Evolutionary conservation across 75 land plant species (phyloP).

Genomic region (Azolla pinnata): DNA sequence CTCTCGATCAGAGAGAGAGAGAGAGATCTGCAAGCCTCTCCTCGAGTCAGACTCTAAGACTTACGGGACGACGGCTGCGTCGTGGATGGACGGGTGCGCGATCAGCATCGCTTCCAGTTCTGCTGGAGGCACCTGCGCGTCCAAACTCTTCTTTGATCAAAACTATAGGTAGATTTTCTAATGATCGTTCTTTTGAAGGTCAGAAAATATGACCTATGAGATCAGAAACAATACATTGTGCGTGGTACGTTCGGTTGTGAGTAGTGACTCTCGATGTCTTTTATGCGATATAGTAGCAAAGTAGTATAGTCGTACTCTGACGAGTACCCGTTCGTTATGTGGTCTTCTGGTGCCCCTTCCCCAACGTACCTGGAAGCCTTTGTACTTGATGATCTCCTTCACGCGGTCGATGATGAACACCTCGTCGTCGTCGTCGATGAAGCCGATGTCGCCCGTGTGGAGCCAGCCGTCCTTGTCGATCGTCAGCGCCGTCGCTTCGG

Average conservation of each 20-base stretch:
- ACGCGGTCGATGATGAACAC: constrained; percentile 76
- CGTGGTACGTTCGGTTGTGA: too few species aligned
- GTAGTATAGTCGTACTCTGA: too few species aligned
- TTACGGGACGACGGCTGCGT: constrained; percentile 93
- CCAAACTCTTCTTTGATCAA: too few species aligned
- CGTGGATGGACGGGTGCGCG: constrained; percentile 49
- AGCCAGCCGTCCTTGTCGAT: constrained; percentile 78
- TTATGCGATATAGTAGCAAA: too few species aligned
- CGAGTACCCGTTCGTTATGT: neutral
- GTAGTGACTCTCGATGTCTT: too few species aligned
- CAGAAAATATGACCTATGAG: too few species aligned
- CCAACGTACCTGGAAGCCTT: constrained; percentile 76
- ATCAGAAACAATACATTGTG: too few species aligned
- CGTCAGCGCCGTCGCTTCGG: constrained; percentile 56
- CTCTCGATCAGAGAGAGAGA: too few species aligned
- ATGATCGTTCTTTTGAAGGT: too few species aligned
- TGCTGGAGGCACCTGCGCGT: constrained; percentile 69
- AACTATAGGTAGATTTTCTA: too few species aligned
- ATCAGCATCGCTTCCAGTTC: constrained; percentile 64
- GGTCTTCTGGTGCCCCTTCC: neutral
- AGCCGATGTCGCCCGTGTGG: constrained; percentile 83
- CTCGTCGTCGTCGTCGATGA: constrained; percentile 76
- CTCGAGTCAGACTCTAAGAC: too few species aligned
- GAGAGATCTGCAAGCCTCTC: too few species aligned
- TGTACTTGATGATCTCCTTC: constrained; percentile 82